Evolutionary conservation across 2,329 filamentous ascomycete species (phyloP).

Genomic region (Lecanicillium sp.): DNA sequence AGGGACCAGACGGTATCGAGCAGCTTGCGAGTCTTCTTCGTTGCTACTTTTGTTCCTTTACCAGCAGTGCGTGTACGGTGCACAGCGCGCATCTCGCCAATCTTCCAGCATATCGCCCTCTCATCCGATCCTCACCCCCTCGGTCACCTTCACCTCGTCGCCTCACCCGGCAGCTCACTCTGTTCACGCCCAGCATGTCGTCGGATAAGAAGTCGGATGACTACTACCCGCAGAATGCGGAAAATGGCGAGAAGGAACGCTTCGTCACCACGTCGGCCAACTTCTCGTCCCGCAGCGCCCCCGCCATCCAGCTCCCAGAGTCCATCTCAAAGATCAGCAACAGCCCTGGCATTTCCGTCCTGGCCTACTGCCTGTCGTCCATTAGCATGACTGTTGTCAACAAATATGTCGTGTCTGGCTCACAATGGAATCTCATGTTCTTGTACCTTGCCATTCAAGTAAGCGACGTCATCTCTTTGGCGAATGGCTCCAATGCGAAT

Average conservation of each 20-base stretch:
- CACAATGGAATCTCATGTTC: constrained; percentile 84
- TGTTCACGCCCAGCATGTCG: constrained; percentile 2
- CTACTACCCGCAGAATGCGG: constrained; percentile 3
- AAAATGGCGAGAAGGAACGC: constrained; percentile 8
- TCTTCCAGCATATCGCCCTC: background rate
- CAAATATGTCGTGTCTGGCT: constrained; percentile 85
- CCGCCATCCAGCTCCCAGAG: constrained; percentile 4
- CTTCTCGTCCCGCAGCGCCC: constrained; percentile 4
- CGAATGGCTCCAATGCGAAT: constrained; percentile 9
- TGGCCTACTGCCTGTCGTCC: constrained; percentile 80
- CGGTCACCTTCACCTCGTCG: no score
- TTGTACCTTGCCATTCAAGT: constrained; percentile 85
- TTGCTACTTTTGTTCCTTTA: background rate
- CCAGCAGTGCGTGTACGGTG: no score
- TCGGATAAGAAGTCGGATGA: constrained; percentile 10
- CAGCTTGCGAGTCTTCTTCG: background rate
- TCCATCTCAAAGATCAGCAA: constrained; percentile 8
- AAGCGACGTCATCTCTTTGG: constrained; percentile 21
- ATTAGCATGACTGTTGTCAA: constrained; percentile 97
- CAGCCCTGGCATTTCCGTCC: constrained; percentile 50
- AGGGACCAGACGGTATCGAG: no score
- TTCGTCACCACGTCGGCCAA: constrained; percentile 7
- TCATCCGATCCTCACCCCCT: background rate
- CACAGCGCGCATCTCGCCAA: no score
- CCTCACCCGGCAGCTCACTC: no score